Base-by-base conservation (phyloP, 371 early-diverging fungal genomes). In the Mucor sp. region DNA sequence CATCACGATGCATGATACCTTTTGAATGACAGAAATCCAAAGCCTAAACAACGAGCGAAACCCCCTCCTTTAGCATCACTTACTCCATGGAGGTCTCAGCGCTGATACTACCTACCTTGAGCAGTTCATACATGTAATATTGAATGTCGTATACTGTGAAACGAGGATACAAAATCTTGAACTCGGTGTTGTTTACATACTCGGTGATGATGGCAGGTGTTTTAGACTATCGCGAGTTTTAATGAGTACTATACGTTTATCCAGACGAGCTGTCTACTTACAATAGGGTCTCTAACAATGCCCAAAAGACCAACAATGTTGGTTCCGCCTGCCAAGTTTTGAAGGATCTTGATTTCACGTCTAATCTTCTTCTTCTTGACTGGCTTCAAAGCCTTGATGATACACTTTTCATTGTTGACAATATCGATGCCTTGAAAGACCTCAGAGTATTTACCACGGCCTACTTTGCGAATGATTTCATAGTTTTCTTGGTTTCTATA, bases 1-100 rank as follows among this genome's bases (percentile, higher is more conserved):
- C 98, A 82, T 99, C 99, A 64, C 99, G 90, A 79, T 99, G 99
- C 95, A 99, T 98, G 78, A 99, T 99, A 27, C 99, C 99, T 70
- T 92, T 89, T n/a, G 97, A 96, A 74, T 99, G 99, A 73, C 96
- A 94, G 69, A 94, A 98, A 71, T 98, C 98, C 72, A 99, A 87
- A 9, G 99, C 99, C 92, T 69, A 47, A 2, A 14, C 41, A 17
- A 37, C 37, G 4, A 37, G 37, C 37, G 14, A n/a, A n/a, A 17
- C 48, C 17, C 11, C 15, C 7, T 19, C 12, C 11, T 12, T 14
- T 28, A 25, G 12, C n/a, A n/a, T n/a, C n/a, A n/a, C n/a, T n/a
- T n/a, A n/a, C n/a, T n/a, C n/a, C n/a, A n/a, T n/a, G n/a, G n/a
- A n/a, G n/a, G n/a, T n/a, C n/a, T n/a, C n/a, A n/a, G n/a, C n/a